Base-by-base conservation (phyloP, 2,329 filamentous ascomycete genomes). In the Fusarium pilosicola region DNA sequence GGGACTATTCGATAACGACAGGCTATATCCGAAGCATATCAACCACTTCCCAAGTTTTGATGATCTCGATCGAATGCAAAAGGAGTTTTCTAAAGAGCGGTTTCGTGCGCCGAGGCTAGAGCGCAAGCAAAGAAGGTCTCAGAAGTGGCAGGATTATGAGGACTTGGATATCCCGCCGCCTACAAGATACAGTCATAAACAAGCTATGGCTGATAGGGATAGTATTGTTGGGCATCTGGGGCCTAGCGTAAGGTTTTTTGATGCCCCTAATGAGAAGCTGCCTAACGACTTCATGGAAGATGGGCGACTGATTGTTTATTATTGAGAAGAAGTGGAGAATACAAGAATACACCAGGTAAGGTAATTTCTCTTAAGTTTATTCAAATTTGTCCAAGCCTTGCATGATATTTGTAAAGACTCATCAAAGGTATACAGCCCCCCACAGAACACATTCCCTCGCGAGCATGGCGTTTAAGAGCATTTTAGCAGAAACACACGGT, bases 111-210 rank as follows among this genome's bases (percentile, higher is more conserved):
- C 22, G n/a, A 42, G 5, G n/a, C n/a, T 17, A 24, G n/a, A 38
- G 42, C 42, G 24, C 22, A 41, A n/a, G 11, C 26, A 36, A 10
- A 51, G 30, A 6, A 32, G 57, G 4, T 61, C 45, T 6, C 57
- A 61, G 36, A 26, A 52, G 5, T 61, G 46, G 46, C 58, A 54
- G 13, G 58, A 54, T 9, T 42, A 54, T n/a, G 42, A 26, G 44
- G 44, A 22, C 11, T 24, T 7, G n/a, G 10, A 12, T 44, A 18
- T 44, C 32, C 32, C 32, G 3, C 20, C 6, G 11, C 41, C 41
- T 44, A 3, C 6, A 17, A 0, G 2, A 44, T 34, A 34, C 32
- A 34, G 32, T 34, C 6, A 34, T 15, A 34, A 34, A 15, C 32
- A 34, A 34, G 32, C 14, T 15, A 34, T 34, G 32, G 32, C 42